Evolutionary conservation across 257 asterid species (phyloP), one percentile per base, ranked within the genome.

Genomic region (Nicotiana knightiana): DNA sequence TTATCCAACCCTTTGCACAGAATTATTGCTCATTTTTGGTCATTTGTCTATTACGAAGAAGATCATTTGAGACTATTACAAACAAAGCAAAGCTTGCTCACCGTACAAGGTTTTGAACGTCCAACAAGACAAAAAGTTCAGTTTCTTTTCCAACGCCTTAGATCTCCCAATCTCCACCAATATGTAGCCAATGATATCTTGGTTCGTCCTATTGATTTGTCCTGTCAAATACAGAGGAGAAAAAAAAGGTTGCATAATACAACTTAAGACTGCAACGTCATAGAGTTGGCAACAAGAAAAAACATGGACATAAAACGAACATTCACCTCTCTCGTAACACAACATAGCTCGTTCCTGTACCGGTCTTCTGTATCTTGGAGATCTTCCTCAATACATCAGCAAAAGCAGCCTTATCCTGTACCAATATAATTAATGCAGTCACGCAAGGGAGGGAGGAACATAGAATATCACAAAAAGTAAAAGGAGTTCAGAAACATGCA

Each of bases 391-490:
- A 82, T 67, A 90, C 88, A 73, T 89, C 96, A 1, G 98, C 97
- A 83, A 96, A 96, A 9, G 95, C 92, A 84, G 85, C 89, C 93
- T 96, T 96, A 87, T 96, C 98, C 99, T 96, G 95, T 84, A 83
- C 61, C 68, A 84, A 61, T 30, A 81, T 64, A 70, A 58, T 17
- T n/a, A 81, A 9, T 28, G 48, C 26, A 57, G 51, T 39, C 18
- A 54, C 28, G 64, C 48, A 48, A 55, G 3, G 53, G 55, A 4
- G 33, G 24, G 21, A 65, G 15, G 51, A 51, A 35, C n/a, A 6
- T 66, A 4, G 9, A 0, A 18, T 26, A 66, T 66, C n/a, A 39
- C 9, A 32, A 37, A 15, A 35, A 79, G 39, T 79, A 37, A 58
- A 35, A 79, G 17, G 26, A 2, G 82, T 46, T 73, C 39, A 15